phyloP scores from a whole-genome alignment of 768 basidiomycete genomes.

The Lentinula sp. region DNA sequence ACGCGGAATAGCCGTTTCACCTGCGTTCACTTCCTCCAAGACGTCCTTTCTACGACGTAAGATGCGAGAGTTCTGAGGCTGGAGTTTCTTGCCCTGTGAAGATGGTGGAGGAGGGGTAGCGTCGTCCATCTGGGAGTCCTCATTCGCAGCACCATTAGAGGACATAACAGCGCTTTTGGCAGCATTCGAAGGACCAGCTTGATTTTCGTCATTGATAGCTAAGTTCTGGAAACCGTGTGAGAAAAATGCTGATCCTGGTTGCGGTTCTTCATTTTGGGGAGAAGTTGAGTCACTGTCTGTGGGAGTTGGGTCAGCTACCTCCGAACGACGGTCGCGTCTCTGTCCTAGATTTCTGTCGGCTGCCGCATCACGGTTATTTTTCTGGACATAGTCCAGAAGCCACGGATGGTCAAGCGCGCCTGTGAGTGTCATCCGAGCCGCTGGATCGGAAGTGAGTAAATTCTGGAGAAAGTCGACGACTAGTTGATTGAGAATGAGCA shows the following conservation, averaged over 20 bases:
- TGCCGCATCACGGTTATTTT: background rate
- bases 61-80: constrained; percentile 5
- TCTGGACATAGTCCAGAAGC: constrained; percentile 33
- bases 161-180: background rate
- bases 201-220: background rate
- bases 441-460: constrained; percentile 63
- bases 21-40: constrained; percentile 38
- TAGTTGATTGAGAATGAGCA: constrained; percentile 18
- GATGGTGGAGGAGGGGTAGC: constrained; percentile 1
- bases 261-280: constrained; percentile 10
- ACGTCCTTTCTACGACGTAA: constrained; percentile 45
- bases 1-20: constrained; percentile 32
- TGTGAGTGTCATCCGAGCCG: constrained; percentile 61
- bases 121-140: background rate
- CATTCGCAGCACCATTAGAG: background rate
- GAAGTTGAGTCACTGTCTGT: background rate
- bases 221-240: constrained; percentile 12
- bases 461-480: constrained; percentile 60
- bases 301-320: constrained; percentile 9
- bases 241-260: constrained; percentile 8
- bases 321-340: background rate
- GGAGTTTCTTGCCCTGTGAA: background rate
- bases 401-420: constrained; percentile 73
- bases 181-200: background rate
- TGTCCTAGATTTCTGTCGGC: background rate